Evolutionary conservation across 306 rosid species (phyloP).

Genomic region (Vigna trinervia): DNA sequence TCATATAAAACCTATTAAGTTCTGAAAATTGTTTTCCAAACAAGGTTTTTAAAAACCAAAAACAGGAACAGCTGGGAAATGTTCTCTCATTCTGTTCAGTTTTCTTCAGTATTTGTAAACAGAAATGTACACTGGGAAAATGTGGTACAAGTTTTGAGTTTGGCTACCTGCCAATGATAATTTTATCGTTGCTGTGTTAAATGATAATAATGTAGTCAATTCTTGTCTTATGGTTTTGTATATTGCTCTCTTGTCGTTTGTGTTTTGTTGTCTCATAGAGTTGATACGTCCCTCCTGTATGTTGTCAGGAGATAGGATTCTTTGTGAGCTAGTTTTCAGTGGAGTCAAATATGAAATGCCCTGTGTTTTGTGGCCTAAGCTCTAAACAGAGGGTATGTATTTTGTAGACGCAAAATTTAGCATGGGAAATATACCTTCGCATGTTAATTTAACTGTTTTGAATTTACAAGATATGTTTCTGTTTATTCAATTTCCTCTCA

Average conservation of each 20-base stretch:
- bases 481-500: constrained; percentile 12
- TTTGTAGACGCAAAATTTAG: constrained; percentile 43
- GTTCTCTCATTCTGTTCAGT: too few species aligned
- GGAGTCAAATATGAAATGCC: constrained; percentile 47
- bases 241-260: background rate
- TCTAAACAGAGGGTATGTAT: constrained; percentile 43
- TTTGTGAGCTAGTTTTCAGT: constrained; percentile 45
- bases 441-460: constrained; percentile 19
- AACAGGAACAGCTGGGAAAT: background rate
- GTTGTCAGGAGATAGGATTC: constrained; percentile 47
- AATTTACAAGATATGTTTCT: constrained; percentile 23
- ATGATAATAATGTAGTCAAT: background rate
- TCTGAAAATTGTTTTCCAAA: background rate
- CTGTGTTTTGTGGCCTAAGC: constrained; percentile 48
- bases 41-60: background rate
- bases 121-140: background rate
- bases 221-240: background rate
- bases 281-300: constrained; percentile 45
- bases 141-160: background rate
- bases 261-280: constrained; percentile 24
- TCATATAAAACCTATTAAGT: background rate
- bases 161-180: background rate
- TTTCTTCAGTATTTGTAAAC: background rate
- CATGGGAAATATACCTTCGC: constrained; percentile 8
- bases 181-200: constrained; percentile 3